Conservation (phyloP, 164 flowering plant species). For the Annona cherimola region DNA sequence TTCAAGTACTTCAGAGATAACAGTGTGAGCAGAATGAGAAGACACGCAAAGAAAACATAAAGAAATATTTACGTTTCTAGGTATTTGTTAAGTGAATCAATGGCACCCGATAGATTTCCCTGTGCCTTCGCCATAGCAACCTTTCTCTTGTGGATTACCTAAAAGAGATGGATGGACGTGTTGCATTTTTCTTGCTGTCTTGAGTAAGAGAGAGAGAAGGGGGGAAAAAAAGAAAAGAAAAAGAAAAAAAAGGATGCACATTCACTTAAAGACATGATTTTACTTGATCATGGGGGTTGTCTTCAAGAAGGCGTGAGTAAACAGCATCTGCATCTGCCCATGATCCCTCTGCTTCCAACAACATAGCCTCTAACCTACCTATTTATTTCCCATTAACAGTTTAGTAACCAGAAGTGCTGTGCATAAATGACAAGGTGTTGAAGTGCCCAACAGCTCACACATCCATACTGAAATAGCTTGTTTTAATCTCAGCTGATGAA, state of each 20-base stretch:
- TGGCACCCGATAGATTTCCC: constrained; percentile 66
- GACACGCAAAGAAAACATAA: background rate
- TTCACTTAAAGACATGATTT: background rate
- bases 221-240: background rate
- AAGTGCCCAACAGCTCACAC: too few relatives aligned
- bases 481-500: constrained; percentile 11
- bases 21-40: background rate
- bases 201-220: too few relatives aligned
- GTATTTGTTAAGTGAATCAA: constrained; percentile 77
- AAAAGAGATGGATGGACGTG: background rate
- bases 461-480: background rate
- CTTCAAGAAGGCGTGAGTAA: constrained; percentile 78
- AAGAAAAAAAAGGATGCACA: background rate
- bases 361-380: constrained; percentile 80
- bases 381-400: constrained; percentile 12
- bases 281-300: constrained; percentile 84
- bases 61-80: constrained; percentile 64
- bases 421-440: too few relatives aligned
- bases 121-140: constrained; percentile 89
- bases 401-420: background rate
- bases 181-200: too few relatives aligned
- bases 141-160: constrained; percentile 83
- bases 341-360: constrained; percentile 87
- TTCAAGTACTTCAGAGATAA: constrained; percentile 1
- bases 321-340: constrained; percentile 93